Evolutionary conservation across 108 stramenopile genomes (phyloP).

Genomic region (Fistulifera solaris): DNA sequence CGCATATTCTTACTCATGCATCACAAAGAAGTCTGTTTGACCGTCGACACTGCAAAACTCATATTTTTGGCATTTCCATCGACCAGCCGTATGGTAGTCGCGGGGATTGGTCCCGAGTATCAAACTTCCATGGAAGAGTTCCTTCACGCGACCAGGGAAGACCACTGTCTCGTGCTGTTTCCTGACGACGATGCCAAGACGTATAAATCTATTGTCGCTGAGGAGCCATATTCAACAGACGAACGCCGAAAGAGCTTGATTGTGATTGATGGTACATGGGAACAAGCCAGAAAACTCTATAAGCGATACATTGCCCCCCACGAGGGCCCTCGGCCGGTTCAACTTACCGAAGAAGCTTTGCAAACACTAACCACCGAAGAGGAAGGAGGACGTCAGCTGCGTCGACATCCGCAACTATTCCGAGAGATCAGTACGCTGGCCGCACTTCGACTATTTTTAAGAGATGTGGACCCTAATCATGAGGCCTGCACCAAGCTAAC

Average conservation of each 20-base stretch:
- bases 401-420: slow-evolving; percentile 58
- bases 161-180: slow-evolving; percentile 48
- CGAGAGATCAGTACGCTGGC: slow-evolving; percentile 56
- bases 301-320: slow-evolving; percentile 17
- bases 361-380: slow-evolving; percentile 1
- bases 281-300: slow-evolving; percentile 58
- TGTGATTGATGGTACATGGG: slow-evolving; percentile 73
- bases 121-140: slow-evolving; percentile 53
- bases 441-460: slow-evolving; percentile 44
- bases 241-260: background rate
- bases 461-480: slow-evolving; percentile 23
- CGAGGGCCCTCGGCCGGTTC: slow-evolving; percentile 21
- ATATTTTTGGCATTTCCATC: slow-evolving; percentile 47
- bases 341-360: slow-evolving; percentile 38
- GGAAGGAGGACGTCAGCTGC: slow-evolving; percentile 29
- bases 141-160: slow-evolving; percentile 17
- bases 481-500: background rate
- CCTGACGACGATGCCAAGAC: slow-evolving; percentile 51
- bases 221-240: background rate
- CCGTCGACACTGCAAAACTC: slow-evolving; percentile 69
- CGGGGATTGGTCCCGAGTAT: slow-evolving; percentile 40
- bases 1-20: slow-evolving; percentile 64
- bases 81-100: slow-evolving; percentile 37
- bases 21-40: slow-evolving; percentile 62
- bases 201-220: slow-evolving; percentile 22